Evolutionary conservation across 2,329 filamentous ascomycete genomes (phyloP), one percentile per base, ranked within the genome.

Genomic region (Orbilia oligospora): DNA sequence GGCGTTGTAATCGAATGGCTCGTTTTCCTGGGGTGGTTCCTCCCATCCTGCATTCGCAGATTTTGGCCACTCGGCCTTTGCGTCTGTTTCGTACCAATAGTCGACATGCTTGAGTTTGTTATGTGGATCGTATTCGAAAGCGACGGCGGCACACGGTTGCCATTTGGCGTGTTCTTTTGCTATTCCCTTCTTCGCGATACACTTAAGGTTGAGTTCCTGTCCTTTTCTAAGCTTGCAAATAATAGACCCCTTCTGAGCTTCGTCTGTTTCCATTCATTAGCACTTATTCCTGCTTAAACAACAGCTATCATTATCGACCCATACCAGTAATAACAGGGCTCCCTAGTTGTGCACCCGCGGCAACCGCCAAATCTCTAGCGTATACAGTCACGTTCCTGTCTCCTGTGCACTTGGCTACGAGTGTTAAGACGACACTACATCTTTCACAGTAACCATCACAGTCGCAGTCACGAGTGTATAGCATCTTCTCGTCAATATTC

Each of bases 161-260:
- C 96, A 99, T 85, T 99, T 99, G 9, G 96, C 93, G 85, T 99
- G 96, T 85, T 99, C 96, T 87, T 99, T 99, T 44, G 95, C 94
- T 81, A 98, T 98, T 0, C 96, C 96, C 88, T 98, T 98, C 88
- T 97, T 97, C 64, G 95, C 96, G 81, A 97, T 92, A 84, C 95
- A 98, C 79, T 90, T 92, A 83, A 99, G 89, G 84, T 93, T 91
- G 78, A 99, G 86, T 85, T 97, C 94, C 86, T 99, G 96, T 1
- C 92, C 93, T 83, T 91, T 92, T 75, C 95, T 89, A 83, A 99
- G 86, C 87, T 98, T 98, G 83, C 92, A 93, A 81, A 99, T 95
- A 81, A 98, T 88, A 53, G 92, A 90, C 0, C 96, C 96, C 72
- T 92, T 89, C 10, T 91, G 91, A 64, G 95, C 92, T 0, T 91